Evolutionary conservation across 106 monocot genomes (phyloP).

Genomic region (Acanthochlamys bracteata): DNA sequence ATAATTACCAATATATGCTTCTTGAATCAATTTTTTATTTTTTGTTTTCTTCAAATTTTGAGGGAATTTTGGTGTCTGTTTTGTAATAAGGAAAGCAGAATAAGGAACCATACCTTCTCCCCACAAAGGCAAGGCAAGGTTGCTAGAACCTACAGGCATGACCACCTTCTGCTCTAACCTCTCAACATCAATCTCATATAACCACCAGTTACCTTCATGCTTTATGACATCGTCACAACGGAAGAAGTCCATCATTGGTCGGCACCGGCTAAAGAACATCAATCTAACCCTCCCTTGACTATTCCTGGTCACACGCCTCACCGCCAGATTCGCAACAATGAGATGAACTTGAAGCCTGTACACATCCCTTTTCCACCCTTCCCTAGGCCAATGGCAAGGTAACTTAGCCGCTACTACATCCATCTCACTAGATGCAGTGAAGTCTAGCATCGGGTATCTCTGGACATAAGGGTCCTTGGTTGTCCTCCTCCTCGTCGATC

Average conservation of each 20-base stretch:
- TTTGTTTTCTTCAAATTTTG: no score
- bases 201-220: constrained; percentile 67
- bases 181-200: constrained; percentile 43
- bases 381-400: constrained; percentile 45
- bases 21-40: no score
- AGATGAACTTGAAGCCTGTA: constrained; percentile 68
- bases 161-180: constrained; percentile 65
- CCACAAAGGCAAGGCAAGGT: constrained; percentile 61
- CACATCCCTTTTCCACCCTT: constrained; percentile 56
- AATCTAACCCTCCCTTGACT: constrained; percentile 39
- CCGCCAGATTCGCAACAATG: constrained; percentile 48
- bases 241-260: constrained; percentile 85
- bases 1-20: no score
- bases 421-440: constrained; percentile 31
- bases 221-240: constrained; percentile 60
- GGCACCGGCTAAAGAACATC: constrained; percentile 43
- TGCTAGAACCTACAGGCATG: constrained; percentile 78
- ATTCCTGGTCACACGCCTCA: constrained; percentile 34
- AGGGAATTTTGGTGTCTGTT: no score
- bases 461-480: constrained; percentile 55
- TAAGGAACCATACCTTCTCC: constrained; percentile 32
- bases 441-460: constrained; percentile 80
- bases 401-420: constrained; percentile 58
- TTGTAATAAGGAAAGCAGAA: neutral
- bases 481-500: constrained; percentile 85